Evolutionary conservation across 768 basidiomycete genomes (phyloP), one percentile per base, ranked within the genome.

Genomic region (Lanmaoa pseudosensibilis): DNA sequence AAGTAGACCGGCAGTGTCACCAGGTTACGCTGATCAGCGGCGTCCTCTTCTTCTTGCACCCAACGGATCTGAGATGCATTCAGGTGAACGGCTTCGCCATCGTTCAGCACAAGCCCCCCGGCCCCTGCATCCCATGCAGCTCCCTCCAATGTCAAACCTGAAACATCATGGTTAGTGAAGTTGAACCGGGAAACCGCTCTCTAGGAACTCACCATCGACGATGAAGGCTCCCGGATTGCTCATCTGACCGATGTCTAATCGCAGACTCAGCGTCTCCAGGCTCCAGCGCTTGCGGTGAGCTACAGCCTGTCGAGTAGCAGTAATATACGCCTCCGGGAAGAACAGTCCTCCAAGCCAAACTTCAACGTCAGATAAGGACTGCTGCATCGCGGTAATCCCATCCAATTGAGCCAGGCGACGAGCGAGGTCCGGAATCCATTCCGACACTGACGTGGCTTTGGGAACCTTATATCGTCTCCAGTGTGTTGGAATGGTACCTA

Each of bases 311-410:
- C 96, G 82, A 2, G 94, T 95, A 2, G 96, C 96, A 1, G 96
- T 98, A 65, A 98, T 82, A 69, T 94, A 98, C 4, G 94, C 95
- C 67, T 95, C 92, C 1, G 96, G 97, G 82, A 91, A 94, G 81
- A 98, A 98, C 54, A 99, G 73, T 0, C 92, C 91, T 23, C 96
- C 94, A 15, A 98, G 83, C 90, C 92, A 93, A 44, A 97, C 90
- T 72, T 92, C 85, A 46, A 90, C 76, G 62, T 90, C 78, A 60
- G 76, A 80, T 59, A 88, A 73, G 65, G 79, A 85, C 59, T 87
- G 85, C 15, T 74, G 69, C 73, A 74, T 69, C n/a, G 60, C 40
- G 18, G 71, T 73, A 54, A 98, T 85, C 33, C 75, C 73, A 50
- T 94, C 84, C 38, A 98, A 82, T 68, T 98, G 96, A n/a, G 74